Percentiles rank a stretch among this genome's conserved stretches.
phyloP scores from a whole-genome alignment of 495 filamentous ascomycete species.

The Corynascus novoguineensis region DNA sequence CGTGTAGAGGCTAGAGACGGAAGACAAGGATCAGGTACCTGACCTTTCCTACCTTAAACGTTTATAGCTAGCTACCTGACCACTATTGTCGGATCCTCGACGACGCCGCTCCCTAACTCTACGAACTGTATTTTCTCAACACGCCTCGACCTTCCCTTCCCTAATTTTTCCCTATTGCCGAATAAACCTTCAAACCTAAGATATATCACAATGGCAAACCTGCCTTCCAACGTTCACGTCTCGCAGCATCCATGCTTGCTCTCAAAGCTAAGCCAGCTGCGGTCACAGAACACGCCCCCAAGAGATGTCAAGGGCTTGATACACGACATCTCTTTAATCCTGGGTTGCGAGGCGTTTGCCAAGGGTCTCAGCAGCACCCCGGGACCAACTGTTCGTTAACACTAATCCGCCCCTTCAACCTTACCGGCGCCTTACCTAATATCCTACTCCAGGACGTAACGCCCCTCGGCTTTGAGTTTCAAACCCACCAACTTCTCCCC shows the following conservation, averaged over 20 bases:
- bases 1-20: conserved; percentile 2
- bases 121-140: background rate
- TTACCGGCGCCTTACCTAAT: background rate
- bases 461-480: conserved; percentile 67
- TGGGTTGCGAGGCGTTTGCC: conserved; percentile 78
- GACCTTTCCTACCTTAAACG: background rate
- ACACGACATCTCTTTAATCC: conserved; percentile 76
- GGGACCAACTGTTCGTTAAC: conserved; percentile 40
- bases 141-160: background rate
- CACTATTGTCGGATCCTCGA: background rate
- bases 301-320: conserved; percentile 75
- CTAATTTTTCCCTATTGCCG: background rate
- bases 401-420: background rate
- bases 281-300: conserved; percentile 62
- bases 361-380: conserved; percentile 47
- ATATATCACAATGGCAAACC: conserved; percentile 14
- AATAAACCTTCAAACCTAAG: background rate
- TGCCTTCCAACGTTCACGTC: conserved; percentile 71
- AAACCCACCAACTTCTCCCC: conserved; percentile 54
- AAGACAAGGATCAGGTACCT: background rate
- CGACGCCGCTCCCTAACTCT: background rate
- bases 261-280: conserved; percentile 85
- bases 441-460: conserved; percentile 55
- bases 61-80: background rate
- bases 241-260: conserved; percentile 80